These are phyloP conservation scores for Wallacemonas rigidus DNA, from an alignment of 208 protist genomes.

Conservation along the genomic window DNA sequence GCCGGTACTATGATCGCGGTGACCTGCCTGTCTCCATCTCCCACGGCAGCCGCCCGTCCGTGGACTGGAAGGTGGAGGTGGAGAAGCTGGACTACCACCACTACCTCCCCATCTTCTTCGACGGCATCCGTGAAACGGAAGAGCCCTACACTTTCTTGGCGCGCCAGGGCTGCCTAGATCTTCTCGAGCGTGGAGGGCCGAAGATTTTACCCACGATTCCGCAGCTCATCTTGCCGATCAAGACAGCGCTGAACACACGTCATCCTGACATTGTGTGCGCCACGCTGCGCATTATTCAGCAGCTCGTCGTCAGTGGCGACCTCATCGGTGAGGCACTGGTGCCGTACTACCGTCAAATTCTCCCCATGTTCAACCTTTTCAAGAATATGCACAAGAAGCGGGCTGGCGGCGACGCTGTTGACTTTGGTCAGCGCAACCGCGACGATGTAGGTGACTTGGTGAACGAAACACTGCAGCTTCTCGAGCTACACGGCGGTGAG, in stretches of 20 bases:
- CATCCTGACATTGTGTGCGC: slow-evolving; percentile 97
- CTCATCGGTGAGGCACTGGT: slow-evolving; percentile 98
- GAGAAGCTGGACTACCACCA: slow-evolving; percentile 99
- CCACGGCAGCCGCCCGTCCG: slow-evolving; percentile 83
- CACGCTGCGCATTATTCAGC: slow-evolving; percentile 96
- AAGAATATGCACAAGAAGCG: slow-evolving; percentile 93
- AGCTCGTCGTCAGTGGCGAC: slow-evolving; percentile 95
- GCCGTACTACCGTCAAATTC: slow-evolving; percentile 99
- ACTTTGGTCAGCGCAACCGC: slow-evolving; percentile 97
- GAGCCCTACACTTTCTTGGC: slow-evolving; percentile 98
- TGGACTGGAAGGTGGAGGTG: slow-evolving; percentile 98
- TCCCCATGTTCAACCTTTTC: slow-evolving; percentile 99
- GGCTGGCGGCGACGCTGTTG: slow-evolving; percentile 94
- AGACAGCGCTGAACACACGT: slow-evolving; percentile 98
- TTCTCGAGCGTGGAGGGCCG: slow-evolving; percentile 94
- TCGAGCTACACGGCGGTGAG: slow-evolving; percentile 92
- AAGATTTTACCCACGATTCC: slow-evolving; percentile 99
- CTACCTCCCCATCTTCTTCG: slow-evolving; percentile 99
- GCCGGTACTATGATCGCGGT: slow-evolving; percentile 98
- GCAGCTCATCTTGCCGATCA: slow-evolving; percentile 99
- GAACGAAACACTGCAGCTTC: slow-evolving; percentile 96
- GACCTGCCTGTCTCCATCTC: slow-evolving; percentile 97
- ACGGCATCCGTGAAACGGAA: slow-evolving; percentile 97
- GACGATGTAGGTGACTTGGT: slow-evolving; percentile 98
- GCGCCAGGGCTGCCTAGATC: slow-evolving; percentile 93